These are phyloP conservation scores for Ammopiptanthus mongolicus DNA, from an alignment of 306 rosid species.

Conservation along the genomic window DNA sequence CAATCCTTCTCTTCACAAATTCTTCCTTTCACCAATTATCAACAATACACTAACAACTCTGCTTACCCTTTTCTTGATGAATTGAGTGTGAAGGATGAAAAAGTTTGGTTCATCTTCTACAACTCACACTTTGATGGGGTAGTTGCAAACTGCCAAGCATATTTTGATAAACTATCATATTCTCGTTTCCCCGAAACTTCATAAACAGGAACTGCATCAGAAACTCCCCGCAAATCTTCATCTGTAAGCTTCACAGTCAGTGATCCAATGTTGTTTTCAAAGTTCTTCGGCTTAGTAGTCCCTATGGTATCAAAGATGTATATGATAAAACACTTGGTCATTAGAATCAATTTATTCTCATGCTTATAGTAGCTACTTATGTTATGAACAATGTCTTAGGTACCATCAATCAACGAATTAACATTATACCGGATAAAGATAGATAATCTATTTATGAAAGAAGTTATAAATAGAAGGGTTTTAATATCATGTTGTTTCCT, in stretches of 20 bases:
- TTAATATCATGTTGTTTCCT: not conserved
- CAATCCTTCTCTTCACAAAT: no score
- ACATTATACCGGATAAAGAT: not conserved
- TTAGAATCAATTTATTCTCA: not conserved
- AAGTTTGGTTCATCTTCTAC: no score
- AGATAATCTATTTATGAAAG: not conserved
- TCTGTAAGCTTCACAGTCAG: slow-evolving; percentile 51
- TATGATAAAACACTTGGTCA: slow-evolving; percentile 2
- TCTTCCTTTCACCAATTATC: no score
- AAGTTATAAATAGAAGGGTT: not conserved
- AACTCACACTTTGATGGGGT: slow-evolving; percentile 39
- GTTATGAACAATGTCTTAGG: not conserved
- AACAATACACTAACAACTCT: no score
- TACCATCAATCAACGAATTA: not conserved
- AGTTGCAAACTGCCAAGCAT: slow-evolving; percentile 46
- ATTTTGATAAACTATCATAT: slow-evolving; percentile 14
- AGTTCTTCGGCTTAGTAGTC: slow-evolving; percentile 56
- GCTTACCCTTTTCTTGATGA: no score
- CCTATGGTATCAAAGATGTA: slow-evolving; percentile 34
- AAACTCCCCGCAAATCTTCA: slow-evolving; percentile 50
- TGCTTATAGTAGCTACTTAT: not conserved
- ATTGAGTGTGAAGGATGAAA: no score
- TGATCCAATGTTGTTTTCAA: slow-evolving; percentile 57
- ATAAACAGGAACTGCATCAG: slow-evolving; percentile 49
- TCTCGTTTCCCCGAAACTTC: slow-evolving; percentile 53